Conservation (phyloP, 306 rosid genomes). For the Prosopis cineraria region DNA sequence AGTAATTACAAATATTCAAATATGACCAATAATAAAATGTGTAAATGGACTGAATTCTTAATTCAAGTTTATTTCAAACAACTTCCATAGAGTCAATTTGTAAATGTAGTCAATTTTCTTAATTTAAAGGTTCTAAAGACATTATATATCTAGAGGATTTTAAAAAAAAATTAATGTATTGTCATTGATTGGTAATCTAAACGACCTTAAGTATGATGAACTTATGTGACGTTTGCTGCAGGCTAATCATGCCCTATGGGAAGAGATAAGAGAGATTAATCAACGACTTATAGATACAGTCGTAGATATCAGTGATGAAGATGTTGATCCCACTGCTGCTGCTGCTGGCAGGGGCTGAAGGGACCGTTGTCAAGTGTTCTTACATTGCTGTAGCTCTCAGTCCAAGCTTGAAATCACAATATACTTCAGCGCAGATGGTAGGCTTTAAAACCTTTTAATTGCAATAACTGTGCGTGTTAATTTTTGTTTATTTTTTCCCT, state of each 20-base stretch:
- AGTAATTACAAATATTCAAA: not conserved
- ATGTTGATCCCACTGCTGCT: constrained; percentile 77
- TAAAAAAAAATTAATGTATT: not conserved
- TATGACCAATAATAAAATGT: not conserved
- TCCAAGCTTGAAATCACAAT: constrained; percentile 83
- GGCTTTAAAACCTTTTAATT: constrained; percentile 28
- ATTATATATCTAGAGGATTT: not conserved
- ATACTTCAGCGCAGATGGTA: constrained; percentile 87
- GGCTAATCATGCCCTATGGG: constrained; percentile 88
- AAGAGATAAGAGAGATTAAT: constrained; percentile 94
- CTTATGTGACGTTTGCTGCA: constrained; percentile 44
- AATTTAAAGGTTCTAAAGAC: not conserved
- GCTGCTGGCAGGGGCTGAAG: constrained; percentile 79
- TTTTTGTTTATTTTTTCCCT: not conserved
- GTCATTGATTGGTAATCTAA: constrained; percentile 23
- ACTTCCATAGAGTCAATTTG: not conserved
- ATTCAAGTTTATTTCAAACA: not conserved
- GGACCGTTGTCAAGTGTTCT: constrained; percentile 92
- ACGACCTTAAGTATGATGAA: constrained; percentile 13
- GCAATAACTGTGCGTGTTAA: not conserved
- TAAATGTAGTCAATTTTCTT: not conserved
- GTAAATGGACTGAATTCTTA: not conserved
- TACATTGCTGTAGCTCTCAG: constrained; percentile 92
- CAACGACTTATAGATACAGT: constrained; percentile 90
- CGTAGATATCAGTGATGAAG: constrained; percentile 82